A percentile compares a stretch with the other conserved stretches of the same genome.
phyloP scores from a whole-genome alignment of 1,139 yeast species.

The Yamadazyma atmosphaerica region DNA sequence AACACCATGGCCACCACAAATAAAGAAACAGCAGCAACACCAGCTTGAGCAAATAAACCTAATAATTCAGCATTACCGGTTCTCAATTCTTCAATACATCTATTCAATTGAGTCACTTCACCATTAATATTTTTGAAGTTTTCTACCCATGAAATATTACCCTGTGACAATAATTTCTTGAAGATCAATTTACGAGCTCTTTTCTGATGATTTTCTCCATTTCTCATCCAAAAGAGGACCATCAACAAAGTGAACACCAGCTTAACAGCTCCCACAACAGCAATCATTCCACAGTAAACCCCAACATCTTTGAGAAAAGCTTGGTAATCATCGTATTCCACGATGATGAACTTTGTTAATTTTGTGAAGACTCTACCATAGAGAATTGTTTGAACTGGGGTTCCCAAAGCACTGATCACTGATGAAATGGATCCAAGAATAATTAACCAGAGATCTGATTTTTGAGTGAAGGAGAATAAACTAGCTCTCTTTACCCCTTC shows the following conservation, averaged over 20 bases:
- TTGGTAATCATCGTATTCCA: conserved; percentile 22
- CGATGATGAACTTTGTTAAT: conserved; percentile 39
- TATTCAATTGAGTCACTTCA: conserved; percentile 59
- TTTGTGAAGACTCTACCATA: conserved; percentile 64
- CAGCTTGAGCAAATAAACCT: conserved; percentile 55
- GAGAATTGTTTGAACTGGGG: conserved; percentile 64
- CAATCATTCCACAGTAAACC: conserved; percentile 52
- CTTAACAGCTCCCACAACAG: conserved; percentile 57
- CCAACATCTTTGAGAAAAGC: conserved; percentile 47
- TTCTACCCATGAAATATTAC: conserved; percentile 60
- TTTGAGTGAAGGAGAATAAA: conserved; percentile 28
- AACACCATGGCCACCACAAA: conserved; percentile 68
- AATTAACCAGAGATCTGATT: conserved; percentile 24
- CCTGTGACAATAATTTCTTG: conserved; percentile 12
- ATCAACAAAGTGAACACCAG: conserved; percentile 56
- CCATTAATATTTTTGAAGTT: conserved; percentile 55
- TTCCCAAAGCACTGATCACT: conserved; percentile 47
- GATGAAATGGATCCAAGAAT: conserved; percentile 24
- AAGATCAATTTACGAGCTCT: conserved; percentile 47
- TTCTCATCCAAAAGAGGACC: conserved; percentile 60
- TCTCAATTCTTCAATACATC: conserved; percentile 80
- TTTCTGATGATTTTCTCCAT: conserved; percentile 72
- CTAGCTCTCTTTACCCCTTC: conserved; percentile 10
- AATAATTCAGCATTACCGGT: conserved; percentile 68
- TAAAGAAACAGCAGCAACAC: conserved; percentile 54